Conservation (phyloP, 768 basidiomycete genomes). For the Chlorophyllum brunneum region DNA sequence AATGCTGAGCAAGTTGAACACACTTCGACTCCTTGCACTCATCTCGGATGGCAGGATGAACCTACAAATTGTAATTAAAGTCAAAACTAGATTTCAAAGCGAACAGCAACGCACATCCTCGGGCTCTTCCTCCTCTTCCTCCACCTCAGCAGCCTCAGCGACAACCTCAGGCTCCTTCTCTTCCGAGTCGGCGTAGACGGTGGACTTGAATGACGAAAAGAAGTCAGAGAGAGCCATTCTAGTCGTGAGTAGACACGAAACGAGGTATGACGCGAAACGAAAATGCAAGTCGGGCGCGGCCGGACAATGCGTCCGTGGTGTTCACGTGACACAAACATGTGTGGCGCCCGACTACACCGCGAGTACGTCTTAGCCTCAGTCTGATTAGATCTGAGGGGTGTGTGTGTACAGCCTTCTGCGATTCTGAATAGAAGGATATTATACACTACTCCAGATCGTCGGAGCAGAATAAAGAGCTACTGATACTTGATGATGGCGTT, state of each 20-base stretch:
- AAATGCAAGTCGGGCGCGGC: too few relatives aligned
- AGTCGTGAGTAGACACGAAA: neutral
- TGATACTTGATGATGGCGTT: too few relatives aligned
- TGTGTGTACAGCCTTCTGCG: too few relatives aligned
- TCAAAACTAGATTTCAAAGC: constrained; percentile 8
- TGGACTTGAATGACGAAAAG: constrained; percentile 43
- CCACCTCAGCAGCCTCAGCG: constrained; percentile 31
- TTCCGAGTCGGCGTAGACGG: constrained; percentile 41
- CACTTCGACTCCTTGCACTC: constrained; percentile 74
- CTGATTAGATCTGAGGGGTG: too few relatives aligned
- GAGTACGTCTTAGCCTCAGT: too few relatives aligned
- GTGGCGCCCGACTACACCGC: too few relatives aligned
- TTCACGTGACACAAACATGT: too few relatives aligned
- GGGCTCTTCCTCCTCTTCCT: constrained; percentile 46
- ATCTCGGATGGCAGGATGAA: constrained; percentile 67
- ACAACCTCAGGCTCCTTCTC: constrained; percentile 43
- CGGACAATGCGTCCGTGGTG: too few relatives aligned
- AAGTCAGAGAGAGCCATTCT: constrained; percentile 20
- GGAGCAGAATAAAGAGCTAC: too few relatives aligned
- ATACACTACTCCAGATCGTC: too few relatives aligned
- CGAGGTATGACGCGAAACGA: neutral
- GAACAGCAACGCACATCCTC: constrained; percentile 57
- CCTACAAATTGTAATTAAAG: constrained; percentile 32
- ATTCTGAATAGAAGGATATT: too few relatives aligned
- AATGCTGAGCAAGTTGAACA: constrained; percentile 69